These are phyloP conservation scores for Lyophyllum atratum DNA, from an alignment of 768 basidiomycete species.

Conservation along the genomic window DNA sequence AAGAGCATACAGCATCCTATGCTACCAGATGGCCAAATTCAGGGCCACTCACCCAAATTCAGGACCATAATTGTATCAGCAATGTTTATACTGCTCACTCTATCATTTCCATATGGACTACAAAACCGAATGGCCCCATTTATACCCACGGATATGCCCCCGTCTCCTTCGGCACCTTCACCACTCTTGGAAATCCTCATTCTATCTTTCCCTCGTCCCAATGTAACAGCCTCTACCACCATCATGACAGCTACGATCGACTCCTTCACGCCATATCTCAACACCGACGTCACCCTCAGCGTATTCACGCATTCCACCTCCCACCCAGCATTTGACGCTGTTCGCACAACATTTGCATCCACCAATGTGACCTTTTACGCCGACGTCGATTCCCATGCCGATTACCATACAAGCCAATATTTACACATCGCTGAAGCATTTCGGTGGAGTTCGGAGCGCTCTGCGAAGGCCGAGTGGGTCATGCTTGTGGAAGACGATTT, in stretches of 20 bases:
- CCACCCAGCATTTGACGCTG: conserved; percentile 33
- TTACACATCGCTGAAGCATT: conserved; percentile 44
- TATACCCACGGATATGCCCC: conserved; percentile 15
- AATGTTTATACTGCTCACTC: conserved; percentile 19
- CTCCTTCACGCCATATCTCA: conserved; percentile 36
- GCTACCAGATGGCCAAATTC: conserved; percentile 9
- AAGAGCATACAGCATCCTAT: conserved; percentile 6
- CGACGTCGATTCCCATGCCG: conserved; percentile 31
- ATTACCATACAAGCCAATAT: conserved; percentile 32
- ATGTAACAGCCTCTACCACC: conserved; percentile 25
- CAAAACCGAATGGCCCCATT: conserved; percentile 1
- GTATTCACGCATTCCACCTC: conserved; percentile 38
- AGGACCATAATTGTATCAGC: conserved; percentile 18
- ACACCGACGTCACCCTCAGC: conserved; percentile 31
- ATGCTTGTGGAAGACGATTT: conserved; percentile 49
- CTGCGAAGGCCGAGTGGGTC: conserved; percentile 36
- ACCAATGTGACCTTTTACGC: conserved; percentile 27
- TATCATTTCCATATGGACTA: conserved; percentile 15
- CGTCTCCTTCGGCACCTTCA: conserved; percentile 18
- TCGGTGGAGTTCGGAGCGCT: conserved; percentile 29
- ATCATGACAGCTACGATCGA: conserved; percentile 37
- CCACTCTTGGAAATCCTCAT: conserved; percentile 42
- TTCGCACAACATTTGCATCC: conserved; percentile 22
- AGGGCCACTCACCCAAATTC: conserved; percentile 6
- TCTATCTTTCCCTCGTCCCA: conserved; percentile 39